Base-by-base conservation (phyloP, 495 filamentous ascomycete species). In the Aspergillus baeticus region DNA sequence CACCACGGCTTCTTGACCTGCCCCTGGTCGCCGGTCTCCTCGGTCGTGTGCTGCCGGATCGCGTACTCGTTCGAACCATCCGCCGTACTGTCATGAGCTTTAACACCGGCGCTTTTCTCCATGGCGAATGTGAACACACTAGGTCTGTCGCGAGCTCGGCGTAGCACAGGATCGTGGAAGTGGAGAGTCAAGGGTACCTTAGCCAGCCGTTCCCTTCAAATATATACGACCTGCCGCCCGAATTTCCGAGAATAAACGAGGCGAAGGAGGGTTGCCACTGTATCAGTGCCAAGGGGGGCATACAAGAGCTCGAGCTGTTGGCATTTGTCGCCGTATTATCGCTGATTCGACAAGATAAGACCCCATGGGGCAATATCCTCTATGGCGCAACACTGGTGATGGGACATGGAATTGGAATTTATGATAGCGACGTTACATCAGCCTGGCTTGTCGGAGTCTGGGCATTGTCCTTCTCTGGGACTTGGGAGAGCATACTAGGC, bases 1-100 rank as follows among this genome's bases (percentile, higher is more conserved):
- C 54, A 56, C 54, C 54, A 56, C 18, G 54, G 54, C 35, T 44
- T 15, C 35, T 49, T 48, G 11, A 49, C 33, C 26, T 45, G 26
- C 17, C 38, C 42, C 36, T 38, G 20, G 21, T n/a, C 11, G 22
- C 26, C 26, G 26, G 26, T 21, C 17, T 46, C 11, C 11, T 38
- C 36, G 14, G 21, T 11, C n/a, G 22, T 10, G 14, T 10, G 31
- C 23, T 53, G 50, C 11, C n/a, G 37, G 23, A 53, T 34, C 2
- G 37, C 10, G 18, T 42, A 43, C 10, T 53, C 50, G 15, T 39
- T 22, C 23, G 50, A 35, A n/a, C 17, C 21, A 14, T 43, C 23
- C 2, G 15, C 20, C 7, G 8, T 23, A 6, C 38, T 37, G 6
- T 37, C 26, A 7, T 53, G 37, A 6, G 50, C 45, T 35, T 26